Conservation (phyloP, 148 eudicot species). For the Chenopodium formosanum region DNA sequence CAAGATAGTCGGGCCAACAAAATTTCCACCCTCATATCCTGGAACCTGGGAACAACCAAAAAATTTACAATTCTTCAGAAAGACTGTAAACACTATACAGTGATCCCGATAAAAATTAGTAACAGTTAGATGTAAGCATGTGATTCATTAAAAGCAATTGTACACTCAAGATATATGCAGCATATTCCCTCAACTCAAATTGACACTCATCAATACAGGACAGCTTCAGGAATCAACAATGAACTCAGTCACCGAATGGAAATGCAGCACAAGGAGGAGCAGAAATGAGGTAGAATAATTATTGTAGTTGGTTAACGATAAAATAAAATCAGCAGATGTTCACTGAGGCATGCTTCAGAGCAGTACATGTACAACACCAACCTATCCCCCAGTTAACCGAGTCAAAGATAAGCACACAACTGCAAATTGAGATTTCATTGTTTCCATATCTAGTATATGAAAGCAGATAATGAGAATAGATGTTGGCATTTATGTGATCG, state of each 20-base stretch:
- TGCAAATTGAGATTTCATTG: background rate
- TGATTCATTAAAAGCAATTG: background rate
- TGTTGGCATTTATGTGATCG: no score
- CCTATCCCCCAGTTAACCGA: background rate
- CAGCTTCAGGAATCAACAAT: background rate
- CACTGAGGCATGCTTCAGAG: background rate
- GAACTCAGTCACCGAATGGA: background rate
- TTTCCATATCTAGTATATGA: no score
- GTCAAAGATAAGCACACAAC: background rate
- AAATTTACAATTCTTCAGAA: conserved; percentile 8
- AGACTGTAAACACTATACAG: background rate
- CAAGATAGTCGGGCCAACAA: conserved; percentile 52
- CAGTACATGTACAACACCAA: background rate
- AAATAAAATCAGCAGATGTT: background rate
- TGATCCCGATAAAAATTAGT: background rate
- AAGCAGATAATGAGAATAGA: no score
- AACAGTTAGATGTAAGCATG: background rate
- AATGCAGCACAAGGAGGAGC: background rate
- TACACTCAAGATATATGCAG: background rate
- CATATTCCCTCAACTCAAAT: background rate
- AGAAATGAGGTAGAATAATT: background rate
- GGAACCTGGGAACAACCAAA: conserved; percentile 40
- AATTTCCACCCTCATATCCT: conserved; percentile 38
- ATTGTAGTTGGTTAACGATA: no score
- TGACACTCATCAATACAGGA: background rate